Base-by-base conservation (phyloP, 169 alveolate genomes). In the Condylostoma magnum region DNA sequence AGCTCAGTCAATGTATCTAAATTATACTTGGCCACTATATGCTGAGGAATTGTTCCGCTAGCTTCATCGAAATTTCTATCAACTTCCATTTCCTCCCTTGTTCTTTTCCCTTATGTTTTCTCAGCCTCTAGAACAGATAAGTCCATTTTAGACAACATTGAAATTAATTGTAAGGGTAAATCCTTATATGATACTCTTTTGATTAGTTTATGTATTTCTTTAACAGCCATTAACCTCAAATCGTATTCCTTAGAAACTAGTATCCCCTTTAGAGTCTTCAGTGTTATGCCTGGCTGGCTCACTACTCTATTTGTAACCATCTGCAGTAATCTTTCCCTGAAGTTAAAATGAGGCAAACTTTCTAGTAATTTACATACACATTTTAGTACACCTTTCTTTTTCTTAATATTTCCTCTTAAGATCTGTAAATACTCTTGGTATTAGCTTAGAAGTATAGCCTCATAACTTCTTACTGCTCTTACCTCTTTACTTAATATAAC, bases 191-290 rank as follows among this genome's bases (percentile, higher is more conserved):
- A 36, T 0, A 31, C 43, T 10, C 31, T 12, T 60, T 60, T 60
- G 6, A 60, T 41, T 8, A n/a, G 30, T 31, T 60, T 22, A n/a
- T 60, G 46, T 22, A 60, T 36, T 38, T 12, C 27, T 18, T 25
- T 36, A 8, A 60, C 58, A n/a, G 71, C 57, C 8, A 10, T n/a
- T 22, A 37, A 60, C 58, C 71, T 60, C 3, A 60, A 41, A n/a
- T 60, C 71, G 18, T 38, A 55, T n/a, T 60, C 71, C 8, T 60
- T 60, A 1, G 56, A 36, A 30, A 10, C 18, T 10, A 60, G 22
- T 15, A 60, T 60, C 0, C 8, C 37, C 56, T 41, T 12, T 10
- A 60, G 58, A 2, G 57, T 34, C 1, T 33, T 36, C 10, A 41
- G 18, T 34, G 43, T 34, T 8, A 18, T 27, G 1, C 43, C 71